Conservation (phyloP, 2,329 filamentous ascomycete species). For the Macrophomina phaseolina region DNA sequence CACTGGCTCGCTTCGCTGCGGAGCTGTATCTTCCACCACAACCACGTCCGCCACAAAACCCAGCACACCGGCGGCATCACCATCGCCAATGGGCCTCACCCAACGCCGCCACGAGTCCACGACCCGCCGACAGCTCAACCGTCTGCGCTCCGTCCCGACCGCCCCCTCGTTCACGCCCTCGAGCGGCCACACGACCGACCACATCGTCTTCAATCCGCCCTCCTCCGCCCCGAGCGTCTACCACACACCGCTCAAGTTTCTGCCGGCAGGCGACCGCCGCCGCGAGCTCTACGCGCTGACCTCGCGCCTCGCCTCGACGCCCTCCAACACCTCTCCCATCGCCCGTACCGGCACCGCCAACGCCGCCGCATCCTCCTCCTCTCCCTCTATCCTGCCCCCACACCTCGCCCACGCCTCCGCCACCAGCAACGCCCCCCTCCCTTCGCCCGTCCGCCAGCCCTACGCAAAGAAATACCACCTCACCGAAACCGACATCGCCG, state of each 20-base stretch:
- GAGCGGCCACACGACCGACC: constrained; percentile 46
- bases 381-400: constrained; percentile 30
- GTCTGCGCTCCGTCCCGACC: constrained; percentile 10
- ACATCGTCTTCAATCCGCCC: constrained; percentile 71
- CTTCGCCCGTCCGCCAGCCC: constrained; percentile 56
- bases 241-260: constrained; percentile 69
- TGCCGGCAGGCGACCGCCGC: constrained; percentile 64
- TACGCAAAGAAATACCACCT: constrained; percentile 68
- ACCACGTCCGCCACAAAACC: constrained; percentile 11
- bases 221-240: constrained; percentile 67
- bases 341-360: constrained; percentile 39
- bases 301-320: constrained; percentile 31
- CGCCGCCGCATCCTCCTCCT: constrained; percentile 27
- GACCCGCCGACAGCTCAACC: constrained; percentile 17
- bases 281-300: constrained; percentile 52
- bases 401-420: constrained; percentile 29
- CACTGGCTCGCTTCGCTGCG: constrained; percentile 10
- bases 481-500: constrained; percentile 60
- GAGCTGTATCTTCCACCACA: constrained; percentile 3
- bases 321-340: constrained; percentile 34
- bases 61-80: not conserved
- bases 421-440: constrained; percentile 43
- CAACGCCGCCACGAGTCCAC: constrained; percentile 24
- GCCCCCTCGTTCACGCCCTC: constrained; percentile 10
- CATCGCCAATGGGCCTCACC: constrained; percentile 1